Base-by-base conservation (phyloP, 345 rosid genomes). In the Pistacia atlantica region DNA sequence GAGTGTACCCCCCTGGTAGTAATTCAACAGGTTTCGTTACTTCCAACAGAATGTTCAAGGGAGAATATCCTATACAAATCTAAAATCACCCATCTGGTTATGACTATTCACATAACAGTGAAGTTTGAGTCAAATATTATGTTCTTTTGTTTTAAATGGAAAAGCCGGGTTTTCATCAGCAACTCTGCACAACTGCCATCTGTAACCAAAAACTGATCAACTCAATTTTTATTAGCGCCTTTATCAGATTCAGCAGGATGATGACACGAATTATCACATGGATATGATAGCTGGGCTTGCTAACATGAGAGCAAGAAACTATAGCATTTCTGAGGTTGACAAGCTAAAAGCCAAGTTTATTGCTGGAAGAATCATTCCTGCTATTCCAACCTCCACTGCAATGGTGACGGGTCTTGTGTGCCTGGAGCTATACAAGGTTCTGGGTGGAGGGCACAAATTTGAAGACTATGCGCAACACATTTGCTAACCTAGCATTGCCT, bases 361-460 rank as follows among this genome's bases (percentile, higher is more conserved):
- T 22, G 25, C 25, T 22, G 25, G 25, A 22, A 22, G 99, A 84
- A 97, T 97, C 81, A 94, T 97, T 66, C 99, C 99, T 4, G 99
- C 99, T 4, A 97, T 97, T 46, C 98, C 99, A 31, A 97, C 99
- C 18, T 86, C 98, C 73, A 97, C 98, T 0, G 98, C 99, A 8
- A 87, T 97, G 98, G 99, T 98, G 16, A 97, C 99, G 0, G 99
- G 99, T 65, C 89, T 97, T 4, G 98, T 97, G 48, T 94, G 98
- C 82, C 86, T 97, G 31, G 99, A 97, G 85, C 96, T 97, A 46
- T 97, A 97, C 83, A 97, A 94, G 89, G 98, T 87, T 75, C 84
- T 97, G 35, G 89, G 83, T 37, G 93, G 92, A 13, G 86, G 87
- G 33, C 98, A 92, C 88, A 84, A 85, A 81, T 49, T 92, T 58